phyloP scores from a whole-genome alignment of 148 eudicot genomes.

The Spergularia marina region DNA sequence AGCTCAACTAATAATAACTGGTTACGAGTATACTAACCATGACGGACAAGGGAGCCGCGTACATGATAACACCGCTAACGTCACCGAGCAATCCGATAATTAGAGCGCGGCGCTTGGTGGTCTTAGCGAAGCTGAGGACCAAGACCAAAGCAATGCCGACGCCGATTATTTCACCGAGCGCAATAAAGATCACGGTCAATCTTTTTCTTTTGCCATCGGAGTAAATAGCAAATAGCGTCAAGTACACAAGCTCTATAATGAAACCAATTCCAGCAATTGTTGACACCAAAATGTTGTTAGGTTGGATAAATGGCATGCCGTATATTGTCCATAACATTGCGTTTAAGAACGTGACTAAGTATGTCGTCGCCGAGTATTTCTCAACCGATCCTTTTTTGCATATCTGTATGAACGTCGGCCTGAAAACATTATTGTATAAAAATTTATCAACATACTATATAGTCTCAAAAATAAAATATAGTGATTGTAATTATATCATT shows the following conservation, averaged over 20 bases:
- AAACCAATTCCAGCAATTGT: conserved; percentile 67
- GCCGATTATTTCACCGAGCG: conserved; percentile 36
- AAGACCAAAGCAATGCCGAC: conserved; percentile 37
- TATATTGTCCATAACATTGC: conserved; percentile 75
- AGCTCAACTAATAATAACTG: not conserved
- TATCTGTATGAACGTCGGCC: conserved; percentile 70
- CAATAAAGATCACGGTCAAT: conserved; percentile 31
- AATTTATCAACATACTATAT: no score
- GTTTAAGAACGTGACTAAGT: conserved; percentile 62
- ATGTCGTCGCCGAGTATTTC: conserved; percentile 69
- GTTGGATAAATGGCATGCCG: conserved; percentile 80
- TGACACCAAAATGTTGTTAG: conserved; percentile 50
- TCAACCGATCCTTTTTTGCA: conserved; percentile 81
- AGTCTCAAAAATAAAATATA: no score
- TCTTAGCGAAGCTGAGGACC: conserved; percentile 42
- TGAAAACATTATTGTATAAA: conserved; percentile 3
- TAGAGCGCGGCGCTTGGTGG: conserved; percentile 40
- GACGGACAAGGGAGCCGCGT: conserved; percentile 72
- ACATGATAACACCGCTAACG: conserved; percentile 59
- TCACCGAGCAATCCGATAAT: conserved; percentile 62
- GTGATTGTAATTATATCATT: no score
- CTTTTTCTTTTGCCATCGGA: conserved; percentile 39
- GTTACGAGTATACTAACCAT: conserved; percentile 44
- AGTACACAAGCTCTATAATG: conserved; percentile 51
- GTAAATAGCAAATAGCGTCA: conserved; percentile 52